Evolutionary conservation across 192 early-diverging fungal genomes (phyloP).

Genomic region (Cetraspora pellucida): DNA sequence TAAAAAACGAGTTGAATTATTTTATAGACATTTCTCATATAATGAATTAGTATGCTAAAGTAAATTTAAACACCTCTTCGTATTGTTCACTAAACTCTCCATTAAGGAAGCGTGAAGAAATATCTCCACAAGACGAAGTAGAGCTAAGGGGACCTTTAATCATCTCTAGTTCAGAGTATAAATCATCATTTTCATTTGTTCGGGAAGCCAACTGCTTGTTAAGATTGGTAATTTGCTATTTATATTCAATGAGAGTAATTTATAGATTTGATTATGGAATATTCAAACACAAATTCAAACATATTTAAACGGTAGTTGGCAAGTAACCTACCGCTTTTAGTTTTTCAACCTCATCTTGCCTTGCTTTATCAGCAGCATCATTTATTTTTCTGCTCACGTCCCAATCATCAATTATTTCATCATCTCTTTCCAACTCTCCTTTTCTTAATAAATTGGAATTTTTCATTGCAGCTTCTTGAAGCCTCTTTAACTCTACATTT

Average conservation of each 20-base stretch:
- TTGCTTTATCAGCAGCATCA: constrained; percentile 4
- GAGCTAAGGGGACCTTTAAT: constrained; percentile 28
- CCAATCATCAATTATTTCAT: not conserved
- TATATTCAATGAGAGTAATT: not conserved
- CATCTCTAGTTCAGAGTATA: constrained; percentile 18
- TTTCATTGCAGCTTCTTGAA: not conserved
- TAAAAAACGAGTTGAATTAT: too few relatives aligned
- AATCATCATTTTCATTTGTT: constrained; percentile 18
- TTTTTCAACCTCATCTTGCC: constrained; percentile 28
- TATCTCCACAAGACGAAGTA: constrained; percentile 1
- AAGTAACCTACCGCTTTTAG: constrained; percentile 15
- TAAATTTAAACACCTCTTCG: constrained; percentile 15
- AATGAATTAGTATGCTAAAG: not conserved
- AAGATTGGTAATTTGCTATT: constrained; percentile 29
- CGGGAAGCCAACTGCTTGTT: constrained; percentile 17
- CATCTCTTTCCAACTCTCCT: too few relatives aligned
- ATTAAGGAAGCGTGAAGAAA: constrained; percentile 26
- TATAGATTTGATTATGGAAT: not conserved
- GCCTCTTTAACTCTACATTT: not conserved
- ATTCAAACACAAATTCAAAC: too few relatives aligned
- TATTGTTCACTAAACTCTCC: constrained; percentile 35
- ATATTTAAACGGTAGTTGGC: not conserved
- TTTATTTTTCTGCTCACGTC: not conserved
- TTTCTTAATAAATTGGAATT: too few relatives aligned
- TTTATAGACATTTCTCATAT: too few relatives aligned